These are phyloP conservation scores for Microdochium bolleyi DNA, from an alignment of 2,329 filamentous ascomycete species.

Conservation along the genomic window DNA sequence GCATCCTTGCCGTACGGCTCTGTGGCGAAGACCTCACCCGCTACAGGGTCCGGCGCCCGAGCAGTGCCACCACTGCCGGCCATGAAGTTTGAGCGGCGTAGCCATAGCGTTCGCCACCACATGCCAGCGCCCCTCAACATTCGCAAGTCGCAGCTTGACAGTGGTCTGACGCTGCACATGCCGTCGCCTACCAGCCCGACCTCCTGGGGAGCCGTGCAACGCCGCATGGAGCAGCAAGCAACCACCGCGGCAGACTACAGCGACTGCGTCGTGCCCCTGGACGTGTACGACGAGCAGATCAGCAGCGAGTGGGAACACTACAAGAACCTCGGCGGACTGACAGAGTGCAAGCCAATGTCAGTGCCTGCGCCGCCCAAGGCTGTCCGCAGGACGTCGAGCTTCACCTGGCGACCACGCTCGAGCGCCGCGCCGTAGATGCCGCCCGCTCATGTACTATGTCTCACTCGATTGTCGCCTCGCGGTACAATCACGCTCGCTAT, in stretches of 20 bases:
- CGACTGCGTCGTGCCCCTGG: slow-evolving; percentile 14
- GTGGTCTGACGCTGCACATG: background rate
- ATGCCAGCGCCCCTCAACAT: slow-evolving; percentile 8
- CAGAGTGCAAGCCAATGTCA: slow-evolving; percentile 4
- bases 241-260: slow-evolving; percentile 12
- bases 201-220: background rate
- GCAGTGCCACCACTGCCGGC: background rate
- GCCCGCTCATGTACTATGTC: background rate
- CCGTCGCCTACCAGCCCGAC: background rate
- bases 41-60: background rate
- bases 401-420: background rate
- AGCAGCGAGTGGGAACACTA: slow-evolving; percentile 14
- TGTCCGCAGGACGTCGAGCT: background rate
- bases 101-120: background rate
- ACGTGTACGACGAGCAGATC: slow-evolving; percentile 2
- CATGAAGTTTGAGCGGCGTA: background rate
- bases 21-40: background rate
- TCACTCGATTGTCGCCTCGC: background rate
- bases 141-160: slow-evolving; percentile 3
- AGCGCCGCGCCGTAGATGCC: background rate
- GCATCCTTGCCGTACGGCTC: background rate
- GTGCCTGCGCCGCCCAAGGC: background rate
- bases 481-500: too few relatives aligned
- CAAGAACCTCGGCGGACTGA: slow-evolving; percentile 11
- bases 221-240: background rate